phyloP scores from a whole-genome alignment of 805 yeast genomes.

The Huiozyma naganishii region DNA sequence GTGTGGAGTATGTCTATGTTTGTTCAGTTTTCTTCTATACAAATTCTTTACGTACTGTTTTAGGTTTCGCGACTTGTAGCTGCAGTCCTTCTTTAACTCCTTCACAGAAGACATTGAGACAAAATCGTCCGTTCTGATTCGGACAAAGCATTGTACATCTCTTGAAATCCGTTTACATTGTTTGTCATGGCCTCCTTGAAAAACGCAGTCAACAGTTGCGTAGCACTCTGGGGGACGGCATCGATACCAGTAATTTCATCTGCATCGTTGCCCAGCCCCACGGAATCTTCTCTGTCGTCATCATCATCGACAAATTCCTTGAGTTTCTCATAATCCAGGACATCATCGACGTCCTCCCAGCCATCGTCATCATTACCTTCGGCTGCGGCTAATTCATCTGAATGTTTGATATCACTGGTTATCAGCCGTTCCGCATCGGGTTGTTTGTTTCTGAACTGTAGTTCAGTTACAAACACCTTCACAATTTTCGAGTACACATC shows the following conservation, averaged over 20 bases:
- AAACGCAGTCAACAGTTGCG: conserved; percentile 36
- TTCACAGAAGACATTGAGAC: background rate
- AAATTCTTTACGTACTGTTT: too few relatives aligned
- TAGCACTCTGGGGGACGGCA: conserved; percentile 12
- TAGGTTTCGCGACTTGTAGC: too few relatives aligned
- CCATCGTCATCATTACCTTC: conserved; percentile 27
- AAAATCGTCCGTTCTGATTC: conserved; percentile 34
- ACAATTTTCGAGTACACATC: conserved; percentile 64
- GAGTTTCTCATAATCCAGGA: conserved; percentile 53
- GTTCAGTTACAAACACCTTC: conserved; percentile 58
- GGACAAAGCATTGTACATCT: conserved; percentile 36
- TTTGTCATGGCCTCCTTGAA: conserved; percentile 46
- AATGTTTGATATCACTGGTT: conserved; percentile 17
- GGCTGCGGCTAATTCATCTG: conserved; percentile 5
- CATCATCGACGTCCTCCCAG: conserved; percentile 74
- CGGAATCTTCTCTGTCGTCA: conserved; percentile 12
- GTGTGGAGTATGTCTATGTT: too few relatives aligned
- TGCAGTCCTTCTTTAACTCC: background rate
- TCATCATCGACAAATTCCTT: conserved; percentile 35
- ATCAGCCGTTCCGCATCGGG: conserved; percentile 24
- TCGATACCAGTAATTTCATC: conserved; percentile 11
- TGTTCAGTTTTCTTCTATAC: too few relatives aligned
- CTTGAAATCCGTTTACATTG: conserved; percentile 41
- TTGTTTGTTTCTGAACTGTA: conserved; percentile 50
- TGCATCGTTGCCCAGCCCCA: conserved; percentile 7